These are phyloP conservation scores for Gomphus sp. DNA, from an alignment of 1,284 basidiomycete genomes.

Conservation along the genomic window DNA sequence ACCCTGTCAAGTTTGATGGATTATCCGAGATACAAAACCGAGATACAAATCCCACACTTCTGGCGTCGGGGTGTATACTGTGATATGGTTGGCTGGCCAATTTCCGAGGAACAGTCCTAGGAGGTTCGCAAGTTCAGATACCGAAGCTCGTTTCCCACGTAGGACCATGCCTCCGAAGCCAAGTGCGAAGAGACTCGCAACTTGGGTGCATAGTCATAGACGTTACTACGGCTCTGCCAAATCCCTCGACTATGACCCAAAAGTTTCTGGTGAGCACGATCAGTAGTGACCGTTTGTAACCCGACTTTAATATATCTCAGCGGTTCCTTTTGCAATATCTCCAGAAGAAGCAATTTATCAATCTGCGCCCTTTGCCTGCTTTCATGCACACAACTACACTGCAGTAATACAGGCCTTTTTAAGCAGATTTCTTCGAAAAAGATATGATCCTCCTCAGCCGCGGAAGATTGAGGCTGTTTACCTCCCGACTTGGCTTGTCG, in stretches of 20 bases:
- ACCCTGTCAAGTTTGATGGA: too few relatives aligned
- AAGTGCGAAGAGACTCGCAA: neutral
- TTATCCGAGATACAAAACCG: too few relatives aligned
- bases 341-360: neutral
- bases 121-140: too few relatives aligned
- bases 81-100: too few relatives aligned
- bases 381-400: neutral
- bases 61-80: too few relatives aligned
- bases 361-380: neutral
- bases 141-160: too few relatives aligned
- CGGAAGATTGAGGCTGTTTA: constrained; percentile 34
- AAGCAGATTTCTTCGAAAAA: neutral
- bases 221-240: neutral
- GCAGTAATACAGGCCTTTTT: neutral
- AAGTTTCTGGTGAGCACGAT: neutral
- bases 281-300: neutral
- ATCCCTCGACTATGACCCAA: neutral
- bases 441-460: neutral
- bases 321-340: neutral
- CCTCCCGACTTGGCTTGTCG: constrained; percentile 52
- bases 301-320: neutral
- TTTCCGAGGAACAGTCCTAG: too few relatives aligned
- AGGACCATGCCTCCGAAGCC: neutral
- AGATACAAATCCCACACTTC: too few relatives aligned
- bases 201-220: neutral